phyloP scores from a whole-genome alignment of 768 basidiomycete genomes.

The Rhizopogon vulgaris region DNA sequence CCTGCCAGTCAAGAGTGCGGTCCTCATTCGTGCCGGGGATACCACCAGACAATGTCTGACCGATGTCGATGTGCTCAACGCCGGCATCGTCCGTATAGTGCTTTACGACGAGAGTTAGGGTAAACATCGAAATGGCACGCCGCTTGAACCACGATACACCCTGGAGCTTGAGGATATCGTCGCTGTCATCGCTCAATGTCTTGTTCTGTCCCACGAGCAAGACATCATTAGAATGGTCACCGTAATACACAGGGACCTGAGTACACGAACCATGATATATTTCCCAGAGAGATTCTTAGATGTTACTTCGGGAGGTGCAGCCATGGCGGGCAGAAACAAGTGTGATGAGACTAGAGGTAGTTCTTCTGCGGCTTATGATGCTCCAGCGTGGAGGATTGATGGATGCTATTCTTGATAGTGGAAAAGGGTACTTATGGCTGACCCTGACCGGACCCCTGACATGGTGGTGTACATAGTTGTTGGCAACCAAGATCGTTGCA shows the following conservation, averaged over 20 bases:
- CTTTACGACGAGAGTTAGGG: constrained; percentile 54
- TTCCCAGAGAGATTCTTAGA: constrained; percentile 57
- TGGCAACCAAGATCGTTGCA: too few species aligned
- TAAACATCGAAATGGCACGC: constrained; percentile 50
- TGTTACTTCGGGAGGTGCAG: constrained; percentile 54
- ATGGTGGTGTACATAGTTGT: too few species aligned
- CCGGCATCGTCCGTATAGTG: constrained; percentile 58
- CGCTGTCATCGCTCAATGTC: constrained; percentile 51
- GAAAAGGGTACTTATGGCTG: too few species aligned
- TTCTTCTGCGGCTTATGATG: neutral
- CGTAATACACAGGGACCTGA: neutral
- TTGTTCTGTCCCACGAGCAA: constrained; percentile 48
- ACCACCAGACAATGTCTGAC: constrained; percentile 59
- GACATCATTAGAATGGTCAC: constrained; percentile 1
- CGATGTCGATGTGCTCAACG: constrained; percentile 61
- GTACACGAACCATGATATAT: constrained; percentile 52
- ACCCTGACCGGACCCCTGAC: too few species aligned
- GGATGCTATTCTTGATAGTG: neutral
- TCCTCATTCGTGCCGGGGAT: constrained; percentile 52
- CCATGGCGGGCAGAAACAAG: constrained; percentile 38
- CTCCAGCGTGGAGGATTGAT: neutral
- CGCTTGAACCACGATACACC: constrained; percentile 71
- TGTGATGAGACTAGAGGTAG: neutral
- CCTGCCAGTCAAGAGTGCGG: constrained; percentile 51
- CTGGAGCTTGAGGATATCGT: constrained; percentile 61